Evolutionary conservation across 495 filamentous ascomycete species (phyloP).

Genomic region (Penicillium tannophilum): DNA sequence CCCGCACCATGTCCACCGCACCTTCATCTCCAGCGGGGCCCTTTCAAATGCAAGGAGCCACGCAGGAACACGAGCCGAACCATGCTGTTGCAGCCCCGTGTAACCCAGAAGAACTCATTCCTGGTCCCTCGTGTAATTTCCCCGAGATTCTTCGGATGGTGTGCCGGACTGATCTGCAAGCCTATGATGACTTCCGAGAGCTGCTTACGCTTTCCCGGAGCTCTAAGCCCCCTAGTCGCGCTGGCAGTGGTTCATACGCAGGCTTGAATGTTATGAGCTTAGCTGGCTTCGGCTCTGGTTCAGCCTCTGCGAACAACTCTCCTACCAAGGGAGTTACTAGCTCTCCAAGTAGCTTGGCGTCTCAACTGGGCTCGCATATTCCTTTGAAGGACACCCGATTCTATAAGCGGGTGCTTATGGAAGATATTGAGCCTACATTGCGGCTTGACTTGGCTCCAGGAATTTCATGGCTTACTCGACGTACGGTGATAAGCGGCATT

Average conservation of each 20-base stretch:
- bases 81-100: slow-evolving; percentile 13
- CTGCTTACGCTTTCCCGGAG: slow-evolving; percentile 69
- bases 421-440: slow-evolving; percentile 94
- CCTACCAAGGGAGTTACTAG: slow-evolving; percentile 42
- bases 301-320: slow-evolving; percentile 47
- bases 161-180: slow-evolving; percentile 75
- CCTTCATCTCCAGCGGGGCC: slow-evolving; percentile 65
- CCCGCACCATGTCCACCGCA: slow-evolving; percentile 60
- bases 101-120: slow-evolving; percentile 59
- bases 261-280: slow-evolving; percentile 64
- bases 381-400: slow-evolving; percentile 88
- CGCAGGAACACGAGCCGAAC: slow-evolving; percentile 26
- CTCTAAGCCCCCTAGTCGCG: slow-evolving; percentile 60
- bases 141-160: slow-evolving; percentile 79
- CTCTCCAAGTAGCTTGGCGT: slow-evolving; percentile 43
- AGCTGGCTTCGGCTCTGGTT: slow-evolving; percentile 50
- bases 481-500: slow-evolving; percentile 79
- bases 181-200: slow-evolving; percentile 83
- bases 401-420: slow-evolving; percentile 82
- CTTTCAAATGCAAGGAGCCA: slow-evolving; percentile 21
- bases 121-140: slow-evolving; percentile 84
- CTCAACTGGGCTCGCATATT: slow-evolving; percentile 38
- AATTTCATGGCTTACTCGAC: slow-evolving; percentile 87
- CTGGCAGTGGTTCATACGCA: slow-evolving; percentile 68
- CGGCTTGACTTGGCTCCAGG: slow-evolving; percentile 87